Evolutionary conservation across 2,329 filamentous ascomycete genomes (phyloP), one percentile per base, ranked within the genome.

Genomic region (Epichloe aotearoae): DNA sequence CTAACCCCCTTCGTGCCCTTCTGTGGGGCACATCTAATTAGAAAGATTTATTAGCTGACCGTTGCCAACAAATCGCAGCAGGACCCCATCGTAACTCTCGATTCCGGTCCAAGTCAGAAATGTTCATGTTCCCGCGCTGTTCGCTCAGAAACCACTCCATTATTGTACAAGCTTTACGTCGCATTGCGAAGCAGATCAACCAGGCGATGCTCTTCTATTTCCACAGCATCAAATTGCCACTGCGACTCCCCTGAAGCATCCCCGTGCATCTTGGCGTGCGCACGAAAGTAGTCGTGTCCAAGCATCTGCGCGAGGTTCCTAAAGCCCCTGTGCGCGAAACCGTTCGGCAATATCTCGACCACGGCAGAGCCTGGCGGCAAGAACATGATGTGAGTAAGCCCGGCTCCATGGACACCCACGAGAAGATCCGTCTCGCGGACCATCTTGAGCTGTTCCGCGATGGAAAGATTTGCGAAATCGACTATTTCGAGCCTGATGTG

Each of bases 341-440:
- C 50, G 2, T 55, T 52, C 3, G 71, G 71, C 34, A 67, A 56
- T 30, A 74, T 71, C 59, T 74, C 70, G 5, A 73, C 65, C 7
- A 73, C 55, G 15, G 62, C 64, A 1, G 59, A 59, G 4, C 58
- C 57, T 33, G 60, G 57, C 1, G 56, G 63, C 53, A 72, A 59
- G 50, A 72, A 74, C 55, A 73, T 63, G 1, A 57, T 55, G 53
- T 73, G 69, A 4, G 70, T 68, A 15, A 73, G 57, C 1, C 68
- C 70, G 0, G 69, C 69, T 41, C 71, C 71, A 56, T 73, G 70
- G 2, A 70, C 64, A 33, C 69, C 69, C 5, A 71, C 63, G 8
- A 74, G 59, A 15, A 73, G 54, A 52, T 73, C 69, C 1, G 69
- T 71, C 26, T 59, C 57, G 14, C 59, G 64, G 10, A 64, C 59